Percentiles rank a stretch among this genome's conserved stretches.
Conservation (phyloP, 257 asterid species). For the Scutellaria galericulata region DNA sequence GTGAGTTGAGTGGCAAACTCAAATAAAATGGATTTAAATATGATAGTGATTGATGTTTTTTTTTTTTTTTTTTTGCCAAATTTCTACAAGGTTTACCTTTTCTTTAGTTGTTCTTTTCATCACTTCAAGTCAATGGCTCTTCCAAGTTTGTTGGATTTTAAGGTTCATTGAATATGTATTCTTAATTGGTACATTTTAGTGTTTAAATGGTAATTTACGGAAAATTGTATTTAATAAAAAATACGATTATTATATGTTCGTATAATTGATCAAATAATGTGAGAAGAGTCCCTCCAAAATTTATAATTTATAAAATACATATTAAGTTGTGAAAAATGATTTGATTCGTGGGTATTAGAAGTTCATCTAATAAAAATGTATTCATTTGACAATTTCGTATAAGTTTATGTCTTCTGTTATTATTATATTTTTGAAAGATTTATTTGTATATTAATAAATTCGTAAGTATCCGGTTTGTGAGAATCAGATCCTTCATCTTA, state of each 20-base stretch:
- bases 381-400: too few relatives aligned
- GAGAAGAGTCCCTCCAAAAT: too few relatives aligned
- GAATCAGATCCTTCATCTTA: background rate
- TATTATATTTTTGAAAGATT: too few relatives aligned
- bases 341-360: too few relatives aligned
- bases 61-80: background rate
- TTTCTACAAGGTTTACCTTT: constrained; percentile 25
- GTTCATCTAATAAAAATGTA: too few relatives aligned
- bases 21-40: background rate
- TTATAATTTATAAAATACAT: too few relatives aligned
- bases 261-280: too few relatives aligned
- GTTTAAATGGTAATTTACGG: background rate
- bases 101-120: constrained; percentile 7
- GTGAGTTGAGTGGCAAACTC: background rate
- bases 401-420: too few relatives aligned
- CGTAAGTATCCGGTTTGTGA: background rate
- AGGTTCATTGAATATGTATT: background rate
- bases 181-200: background rate
- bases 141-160: constrained; percentile 23
- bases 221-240: too few relatives aligned
- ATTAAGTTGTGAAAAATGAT: too few relatives aligned
- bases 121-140: constrained; percentile 27
- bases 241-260: too few relatives aligned
- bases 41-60: constrained; percentile 30
- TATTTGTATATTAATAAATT: too few relatives aligned